Evolutionary conservation across 2,329 filamentous ascomycete genomes (phyloP).

Genomic region (Lachnellula hyalina): DNA sequence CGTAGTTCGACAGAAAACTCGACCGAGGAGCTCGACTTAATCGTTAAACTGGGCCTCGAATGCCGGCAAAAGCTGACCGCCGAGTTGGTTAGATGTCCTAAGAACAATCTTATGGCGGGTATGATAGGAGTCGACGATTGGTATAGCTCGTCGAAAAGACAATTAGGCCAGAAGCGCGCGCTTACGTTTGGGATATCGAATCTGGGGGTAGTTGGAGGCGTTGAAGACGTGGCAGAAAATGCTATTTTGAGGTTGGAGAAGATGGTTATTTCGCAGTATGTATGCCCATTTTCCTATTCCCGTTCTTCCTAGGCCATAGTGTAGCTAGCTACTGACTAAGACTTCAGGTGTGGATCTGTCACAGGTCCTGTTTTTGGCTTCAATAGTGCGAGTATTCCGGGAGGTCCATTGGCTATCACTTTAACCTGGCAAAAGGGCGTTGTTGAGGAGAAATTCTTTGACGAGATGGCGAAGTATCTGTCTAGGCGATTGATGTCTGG

Average conservation of each 20-base stretch:
- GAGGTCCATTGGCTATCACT: conserved; percentile 6
- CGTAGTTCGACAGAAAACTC: background rate
- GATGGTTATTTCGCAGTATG: background rate
- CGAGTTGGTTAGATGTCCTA: background rate
- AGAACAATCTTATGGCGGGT: background rate
- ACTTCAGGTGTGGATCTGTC: conserved; percentile 4
- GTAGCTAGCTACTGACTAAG: background rate
- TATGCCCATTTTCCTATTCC: background rate
- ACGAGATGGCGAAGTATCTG: background rate
- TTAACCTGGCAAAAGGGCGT: conserved; percentile 11
- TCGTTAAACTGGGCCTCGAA: conserved; percentile 1
- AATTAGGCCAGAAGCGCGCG: background rate
- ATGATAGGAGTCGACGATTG: background rate
- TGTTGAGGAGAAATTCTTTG: conserved; percentile 7
- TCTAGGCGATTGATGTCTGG: background rate
- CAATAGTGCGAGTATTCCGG: conserved; percentile 2
- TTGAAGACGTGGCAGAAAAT: background rate
- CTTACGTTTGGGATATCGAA: conserved; percentile 14
- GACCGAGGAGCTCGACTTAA: background rate
- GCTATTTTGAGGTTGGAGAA: background rate
- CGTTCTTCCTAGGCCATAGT: background rate
- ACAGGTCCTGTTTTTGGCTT: conserved; percentile 10
- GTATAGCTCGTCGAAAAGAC: background rate
- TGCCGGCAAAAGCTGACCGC: conserved; percentile 6
- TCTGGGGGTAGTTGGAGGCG: conserved; percentile 5